A percentile compares a stretch with the other conserved stretches of the same genome.
phyloP scores from a whole-genome alignment of 768 basidiomycete species.

The Rhizopogon vesiculosus region DNA sequence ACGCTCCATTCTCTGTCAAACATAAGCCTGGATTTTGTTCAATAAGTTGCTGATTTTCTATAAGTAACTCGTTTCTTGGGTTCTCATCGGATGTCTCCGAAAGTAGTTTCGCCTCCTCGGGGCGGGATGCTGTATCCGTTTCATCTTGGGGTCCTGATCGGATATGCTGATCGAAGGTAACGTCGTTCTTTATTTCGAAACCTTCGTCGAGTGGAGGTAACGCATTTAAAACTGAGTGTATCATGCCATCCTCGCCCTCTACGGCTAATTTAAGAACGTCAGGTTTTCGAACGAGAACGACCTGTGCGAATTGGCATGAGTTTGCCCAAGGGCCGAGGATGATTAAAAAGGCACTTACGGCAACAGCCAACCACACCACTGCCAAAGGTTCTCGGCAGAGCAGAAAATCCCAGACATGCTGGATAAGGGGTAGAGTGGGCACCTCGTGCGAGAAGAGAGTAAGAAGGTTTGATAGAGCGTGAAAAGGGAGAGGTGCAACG shows the following conservation, averaged over 20 bases:
- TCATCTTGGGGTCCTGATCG: constrained; percentile 1
- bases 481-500: constrained; percentile 78
- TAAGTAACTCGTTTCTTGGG: background rate
- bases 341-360: constrained; percentile 44
- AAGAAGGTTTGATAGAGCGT: constrained; percentile 84
- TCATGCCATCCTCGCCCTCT: constrained; percentile 78
- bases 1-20: background rate
- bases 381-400: constrained; percentile 77
- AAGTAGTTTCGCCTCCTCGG: background rate
- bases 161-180: constrained; percentile 8
- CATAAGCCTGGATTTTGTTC: background rate
- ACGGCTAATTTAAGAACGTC: constrained; percentile 57
- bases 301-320: constrained; percentile 35
- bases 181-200: constrained; percentile 10
- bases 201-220: constrained; percentile 53
- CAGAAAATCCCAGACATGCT: constrained; percentile 89
- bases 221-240: constrained; percentile 68
- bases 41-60: background rate
- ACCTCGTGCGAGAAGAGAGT: constrained; percentile 93
- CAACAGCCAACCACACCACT: constrained; percentile 77
- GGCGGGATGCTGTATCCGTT: background rate
- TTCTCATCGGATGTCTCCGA: background rate
- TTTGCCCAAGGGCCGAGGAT: no score
- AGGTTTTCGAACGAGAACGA: constrained; percentile 67
- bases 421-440: constrained; percentile 83